These are phyloP conservation scores for Cubamyces sp. DNA, from an alignment of 768 basidiomycete species.

Conservation along the genomic window DNA sequence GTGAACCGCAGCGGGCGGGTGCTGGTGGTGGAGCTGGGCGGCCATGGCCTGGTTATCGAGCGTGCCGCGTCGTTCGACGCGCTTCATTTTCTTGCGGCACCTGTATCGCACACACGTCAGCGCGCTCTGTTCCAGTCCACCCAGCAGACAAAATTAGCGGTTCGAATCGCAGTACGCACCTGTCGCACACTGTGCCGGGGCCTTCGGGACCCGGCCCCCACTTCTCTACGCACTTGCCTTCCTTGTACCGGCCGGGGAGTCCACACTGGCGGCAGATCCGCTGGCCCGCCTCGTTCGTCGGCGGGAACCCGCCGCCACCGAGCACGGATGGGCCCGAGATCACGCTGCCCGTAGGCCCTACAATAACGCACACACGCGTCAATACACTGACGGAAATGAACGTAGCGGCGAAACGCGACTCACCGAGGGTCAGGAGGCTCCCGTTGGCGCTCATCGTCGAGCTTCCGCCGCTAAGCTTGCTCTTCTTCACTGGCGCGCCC, in stretches of 20 bases:
- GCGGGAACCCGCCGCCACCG: slow-evolving; percentile 38
- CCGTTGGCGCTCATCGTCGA: slow-evolving; percentile 25
- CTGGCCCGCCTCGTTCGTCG: slow-evolving; percentile 56
- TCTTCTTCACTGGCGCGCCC: slow-evolving; percentile 72
- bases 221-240: slow-evolving; percentile 85
- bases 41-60: slow-evolving; percentile 45
- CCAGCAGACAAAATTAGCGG: neutral
- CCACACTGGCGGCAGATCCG: slow-evolving; percentile 80
- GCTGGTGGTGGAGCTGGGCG: slow-evolving; percentile 29
- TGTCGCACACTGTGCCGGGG: slow-evolving; percentile 82
- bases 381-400: neutral
- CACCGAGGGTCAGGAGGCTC: slow-evolving; percentile 32
- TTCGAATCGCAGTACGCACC: slow-evolving; percentile 43
- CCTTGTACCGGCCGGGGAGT: slow-evolving; percentile 75
- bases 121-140: neutral
- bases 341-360: slow-evolving; percentile 30
- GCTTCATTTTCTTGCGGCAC: slow-evolving; percentile 87
- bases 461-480: slow-evolving; percentile 38
- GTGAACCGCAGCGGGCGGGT: slow-evolving; percentile 31
- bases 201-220: slow-evolving; percentile 87
- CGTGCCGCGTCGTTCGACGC: slow-evolving; percentile 75
- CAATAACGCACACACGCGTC: neutral
- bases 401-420: neutral
- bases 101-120: slow-evolving; percentile 36
- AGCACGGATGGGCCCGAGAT: slow-evolving; percentile 31